Base-by-base conservation (phyloP, 768 basidiomycete species). In the Psilocybe azurescens region DNA sequence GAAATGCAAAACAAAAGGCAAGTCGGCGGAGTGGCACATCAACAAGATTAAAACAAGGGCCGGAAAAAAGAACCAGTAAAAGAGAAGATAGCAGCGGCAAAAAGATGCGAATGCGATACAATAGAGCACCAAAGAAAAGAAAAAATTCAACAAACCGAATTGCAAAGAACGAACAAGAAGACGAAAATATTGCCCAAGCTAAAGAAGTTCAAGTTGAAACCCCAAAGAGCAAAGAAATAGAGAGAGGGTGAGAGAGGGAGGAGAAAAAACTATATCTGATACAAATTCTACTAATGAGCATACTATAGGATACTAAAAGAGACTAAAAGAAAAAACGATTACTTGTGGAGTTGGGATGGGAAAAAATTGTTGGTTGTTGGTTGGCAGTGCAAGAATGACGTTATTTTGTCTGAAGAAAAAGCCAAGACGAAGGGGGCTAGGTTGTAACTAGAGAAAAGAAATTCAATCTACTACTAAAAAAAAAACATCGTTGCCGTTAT, bases 241-340 rank as follows among this genome's bases (percentile, higher is more conserved):
- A 62, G 11, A 20, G 47, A 44, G 14, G 14, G 41, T 5, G 32
- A 61, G 49, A 53, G 39, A 14, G 5, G 8, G 41, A 57, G 32
- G 7, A 51, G 50, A 18, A 32, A 53, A 51, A 66, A 70, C 62
- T 74, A 75, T 75, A 75, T 73, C 67, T 75, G 73, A 74, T 76
- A 74, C 75, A 76, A 63, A 61, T 39, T 59, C 60, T 64, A 60
- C 55, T 57, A 53, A 28, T 41, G 56, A 24, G 18, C 47, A 28
- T 49, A 58, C 41, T 56, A 39, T 24, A 47, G 53, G 29, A 50
- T 39, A 24, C 20, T 48, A 24, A 38, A 46, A 16, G 29, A 58
- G 51, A 38, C 30, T 41, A 32, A 48, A 33, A 16, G 29, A 44
- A 44, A 13, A 44, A 44, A 13, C 7, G 41, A 44, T 11, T 44